A percentile compares a stretch with the other conserved stretches of the same genome.
Evolutionary conservation across 495 filamentous ascomycete species (phyloP).

Genomic region (Immersiella caudata): DNA sequence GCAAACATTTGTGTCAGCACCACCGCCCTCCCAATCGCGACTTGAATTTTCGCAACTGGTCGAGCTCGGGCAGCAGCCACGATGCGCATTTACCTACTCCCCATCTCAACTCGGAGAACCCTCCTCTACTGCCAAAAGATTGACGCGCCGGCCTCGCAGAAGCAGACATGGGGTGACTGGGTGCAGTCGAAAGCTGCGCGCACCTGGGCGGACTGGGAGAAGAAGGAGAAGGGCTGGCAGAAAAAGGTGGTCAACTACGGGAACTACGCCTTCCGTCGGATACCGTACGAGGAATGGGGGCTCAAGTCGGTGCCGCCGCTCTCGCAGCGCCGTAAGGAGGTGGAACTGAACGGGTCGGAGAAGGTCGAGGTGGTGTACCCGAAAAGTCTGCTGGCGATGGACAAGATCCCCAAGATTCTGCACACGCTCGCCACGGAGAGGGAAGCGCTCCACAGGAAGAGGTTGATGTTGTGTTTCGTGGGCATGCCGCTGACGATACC

Average conservation of each 20-base stretch:
- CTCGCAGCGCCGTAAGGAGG: constrained; percentile 62
- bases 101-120: constrained; percentile 87
- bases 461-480: constrained; percentile 76
- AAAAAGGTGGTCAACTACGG: constrained; percentile 81
- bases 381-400: constrained; percentile 62
- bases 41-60: not conserved
- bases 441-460: constrained; percentile 72
- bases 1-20: not conserved
- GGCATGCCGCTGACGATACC: constrained; percentile 85
- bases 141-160: constrained; percentile 46
- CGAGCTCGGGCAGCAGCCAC: constrained; percentile 25
- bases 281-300: constrained; percentile 97
- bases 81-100: constrained; percentile 95
- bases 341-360: constrained; percentile 63
- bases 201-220: constrained; percentile 86
- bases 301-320: constrained; percentile 91
- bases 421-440: constrained; percentile 73
- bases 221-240: constrained; percentile 82
- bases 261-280: constrained; percentile 79
- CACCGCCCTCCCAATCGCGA: not conserved
- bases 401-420: constrained; percentile 63
- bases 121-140: constrained; percentile 89
- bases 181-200: constrained; percentile 67
- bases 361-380: constrained; percentile 82
- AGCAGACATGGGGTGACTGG: constrained; percentile 62